phyloP scores from a whole-genome alignment of 208 protist species.

The Porcisia deanei region DNA sequence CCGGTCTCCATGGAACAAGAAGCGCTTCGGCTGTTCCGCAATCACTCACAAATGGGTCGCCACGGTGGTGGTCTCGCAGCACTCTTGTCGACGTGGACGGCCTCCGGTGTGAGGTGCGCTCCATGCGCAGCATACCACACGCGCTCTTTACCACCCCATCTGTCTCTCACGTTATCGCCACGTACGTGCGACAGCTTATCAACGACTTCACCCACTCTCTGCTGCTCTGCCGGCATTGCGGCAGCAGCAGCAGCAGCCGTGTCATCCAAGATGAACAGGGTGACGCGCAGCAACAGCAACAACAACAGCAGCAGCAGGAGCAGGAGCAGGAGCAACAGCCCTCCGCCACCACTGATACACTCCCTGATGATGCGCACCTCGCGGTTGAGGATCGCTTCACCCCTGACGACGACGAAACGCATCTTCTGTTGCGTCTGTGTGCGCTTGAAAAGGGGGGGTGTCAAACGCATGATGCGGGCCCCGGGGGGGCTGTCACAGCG shows the following conservation, averaged over 20 bases:
- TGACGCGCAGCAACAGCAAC: not conserved
- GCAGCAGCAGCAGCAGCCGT: not conserved
- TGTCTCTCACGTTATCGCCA: constrained; percentile 29
- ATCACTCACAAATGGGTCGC: not conserved
- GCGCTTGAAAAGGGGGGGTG: constrained; percentile 4
- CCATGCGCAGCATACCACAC: constrained; percentile 53
- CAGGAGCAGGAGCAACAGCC: not conserved
- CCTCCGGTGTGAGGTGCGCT: constrained; percentile 51
- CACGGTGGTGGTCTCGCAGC: not conserved
- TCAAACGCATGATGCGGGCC: not conserved
- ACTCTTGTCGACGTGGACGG: constrained; percentile 27
- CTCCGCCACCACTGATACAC: not conserved
- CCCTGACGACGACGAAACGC: constrained; percentile 30
- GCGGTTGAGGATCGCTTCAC: not conserved
- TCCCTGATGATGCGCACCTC: not conserved
- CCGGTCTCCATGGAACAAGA: not conserved
- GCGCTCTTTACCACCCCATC: constrained; percentile 38
- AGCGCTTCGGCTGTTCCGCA: not conserved
- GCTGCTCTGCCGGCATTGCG: constrained; percentile 27
- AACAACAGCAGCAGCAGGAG: not conserved
- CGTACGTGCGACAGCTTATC: constrained; percentile 56
- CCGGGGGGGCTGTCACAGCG: constrained; percentile 16
- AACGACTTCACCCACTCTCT: constrained; percentile 46
- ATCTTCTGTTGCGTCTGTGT: constrained; percentile 26
- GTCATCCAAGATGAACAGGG: too few species aligned